Evolutionary conservation across 441 rosid genomes (phyloP).

Genomic region (Daphne laureola): DNA sequence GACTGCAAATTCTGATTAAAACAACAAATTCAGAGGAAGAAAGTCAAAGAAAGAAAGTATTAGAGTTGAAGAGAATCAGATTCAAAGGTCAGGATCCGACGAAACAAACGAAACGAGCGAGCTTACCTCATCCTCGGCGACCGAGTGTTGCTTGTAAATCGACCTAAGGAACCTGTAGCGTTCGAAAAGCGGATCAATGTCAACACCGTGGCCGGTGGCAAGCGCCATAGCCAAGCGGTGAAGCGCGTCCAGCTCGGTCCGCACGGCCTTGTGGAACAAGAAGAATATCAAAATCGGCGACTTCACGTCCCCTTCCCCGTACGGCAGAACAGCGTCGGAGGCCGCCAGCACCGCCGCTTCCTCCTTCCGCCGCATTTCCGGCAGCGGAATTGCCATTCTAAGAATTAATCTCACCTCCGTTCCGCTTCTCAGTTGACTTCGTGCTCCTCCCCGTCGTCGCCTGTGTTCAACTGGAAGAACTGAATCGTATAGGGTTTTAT

Average conservation of each 20-base stretch:
- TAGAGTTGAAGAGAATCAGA: not conserved
- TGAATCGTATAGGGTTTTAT: conserved; percentile 7
- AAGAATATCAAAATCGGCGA: conserved; percentile 66
- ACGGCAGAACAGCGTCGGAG: conserved; percentile 23
- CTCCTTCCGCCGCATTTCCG: conserved; percentile 38
- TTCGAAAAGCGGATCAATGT: conserved; percentile 37
- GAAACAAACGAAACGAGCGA: conserved; percentile 1
- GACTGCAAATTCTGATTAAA: not conserved
- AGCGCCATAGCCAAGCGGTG: conserved; percentile 50
- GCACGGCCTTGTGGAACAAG: conserved; percentile 66
- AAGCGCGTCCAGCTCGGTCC: conserved; percentile 57
- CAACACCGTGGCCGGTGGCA: conserved; percentile 35
- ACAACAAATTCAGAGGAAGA: not conserved
- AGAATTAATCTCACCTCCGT: conserved; percentile 2
- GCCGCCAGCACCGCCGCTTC: conserved; percentile 29
- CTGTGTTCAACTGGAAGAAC: conserved; percentile 13
- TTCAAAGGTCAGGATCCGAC: too few relatives aligned
- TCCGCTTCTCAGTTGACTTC: conserved; percentile 5
- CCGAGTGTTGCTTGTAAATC: conserved; percentile 66
- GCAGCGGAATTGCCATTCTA: conserved; percentile 72
- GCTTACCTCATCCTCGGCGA: conserved; percentile 69
- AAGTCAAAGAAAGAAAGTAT: not conserved
- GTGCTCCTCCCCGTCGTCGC: not conserved
- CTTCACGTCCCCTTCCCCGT: conserved; percentile 4
- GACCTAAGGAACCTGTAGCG: conserved; percentile 43